phyloP scores from a whole-genome alignment of 108 stramenopile species.

The Cyclotella atomus region DNA sequence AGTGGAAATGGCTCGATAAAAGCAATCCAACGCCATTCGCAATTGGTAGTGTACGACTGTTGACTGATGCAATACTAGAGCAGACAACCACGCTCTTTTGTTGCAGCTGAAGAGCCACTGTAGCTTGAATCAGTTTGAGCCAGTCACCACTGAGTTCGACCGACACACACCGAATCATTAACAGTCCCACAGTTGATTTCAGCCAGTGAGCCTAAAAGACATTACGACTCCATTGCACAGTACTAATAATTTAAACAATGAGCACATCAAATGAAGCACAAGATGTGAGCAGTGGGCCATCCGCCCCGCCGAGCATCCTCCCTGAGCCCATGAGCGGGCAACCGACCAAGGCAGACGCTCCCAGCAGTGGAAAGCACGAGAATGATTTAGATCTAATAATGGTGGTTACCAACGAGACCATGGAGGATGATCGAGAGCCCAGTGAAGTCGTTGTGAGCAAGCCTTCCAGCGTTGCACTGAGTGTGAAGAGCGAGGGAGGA shows the following conservation, averaged over 20 bases:
- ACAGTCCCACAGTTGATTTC: too few species aligned
- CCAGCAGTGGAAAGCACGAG: background rate
- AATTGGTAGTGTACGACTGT: background rate
- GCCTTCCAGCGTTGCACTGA: background rate
- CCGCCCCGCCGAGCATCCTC: background rate
- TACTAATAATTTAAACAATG: too few species aligned
- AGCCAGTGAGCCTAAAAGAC: too few species aligned
- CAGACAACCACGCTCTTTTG: too few species aligned
- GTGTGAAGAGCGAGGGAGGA: background rate
- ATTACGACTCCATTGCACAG: too few species aligned
- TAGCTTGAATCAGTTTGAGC: too few species aligned
- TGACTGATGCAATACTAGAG: too few species aligned
- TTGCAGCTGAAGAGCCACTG: too few species aligned
- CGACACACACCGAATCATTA: too few species aligned
- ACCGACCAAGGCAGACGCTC: background rate
- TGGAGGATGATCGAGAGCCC: background rate
- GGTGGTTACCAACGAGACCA: slow-evolving; percentile 6
- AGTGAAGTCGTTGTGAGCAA: background rate
- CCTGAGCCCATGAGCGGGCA: background rate
- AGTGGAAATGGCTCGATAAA: background rate
- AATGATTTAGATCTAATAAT: background rate
- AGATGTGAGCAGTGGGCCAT: background rate
- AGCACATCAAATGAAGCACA: background rate
- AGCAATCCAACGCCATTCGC: background rate
- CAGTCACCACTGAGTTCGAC: too few species aligned